These are phyloP conservation scores for Backusella macrospora DNA, from an alignment of 192 early-diverging fungal genomes.

Conservation along the genomic window DNA sequence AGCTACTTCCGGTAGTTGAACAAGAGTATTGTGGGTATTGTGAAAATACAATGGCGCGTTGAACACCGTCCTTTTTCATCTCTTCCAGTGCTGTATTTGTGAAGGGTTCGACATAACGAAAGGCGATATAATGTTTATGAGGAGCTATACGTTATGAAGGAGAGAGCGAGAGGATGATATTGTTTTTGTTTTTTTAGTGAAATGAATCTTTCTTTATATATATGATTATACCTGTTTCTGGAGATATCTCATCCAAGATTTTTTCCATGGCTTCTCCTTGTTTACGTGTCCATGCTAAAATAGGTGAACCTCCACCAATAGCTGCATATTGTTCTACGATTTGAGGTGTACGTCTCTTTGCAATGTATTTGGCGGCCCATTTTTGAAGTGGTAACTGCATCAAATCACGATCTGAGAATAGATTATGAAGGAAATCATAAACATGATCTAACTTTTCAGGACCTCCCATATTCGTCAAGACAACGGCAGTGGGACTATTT, in stretches of 20 bases:
- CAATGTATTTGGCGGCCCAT: constrained; percentile 71
- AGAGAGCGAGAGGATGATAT: not conserved
- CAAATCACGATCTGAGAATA: constrained; percentile 92
- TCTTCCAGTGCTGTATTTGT: constrained; percentile 71
- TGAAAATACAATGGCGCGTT: constrained; percentile 86
- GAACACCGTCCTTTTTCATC: constrained; percentile 83
- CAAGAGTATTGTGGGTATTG: constrained; percentile 98
- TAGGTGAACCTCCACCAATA: constrained; percentile 96
- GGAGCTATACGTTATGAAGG: constrained; percentile 57
- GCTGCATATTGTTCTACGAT: constrained; percentile 88
- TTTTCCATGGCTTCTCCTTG: constrained; percentile 83
- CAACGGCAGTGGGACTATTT: constrained; percentile 70
- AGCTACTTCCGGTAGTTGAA: constrained; percentile 88
- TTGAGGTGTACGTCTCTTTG: constrained; percentile 79
- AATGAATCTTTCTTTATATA: too few relatives aligned
- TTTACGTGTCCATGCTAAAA: constrained; percentile 84
- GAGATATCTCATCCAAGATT: constrained; percentile 71
- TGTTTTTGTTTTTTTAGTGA: not conserved
- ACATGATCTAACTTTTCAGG: constrained; percentile 79
- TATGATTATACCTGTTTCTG: constrained; percentile 64
- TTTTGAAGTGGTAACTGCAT: constrained; percentile 88
- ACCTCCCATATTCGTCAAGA: constrained; percentile 95
- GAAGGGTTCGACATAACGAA: constrained; percentile 86
- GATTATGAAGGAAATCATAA: constrained; percentile 74
- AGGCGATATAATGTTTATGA: constrained; percentile 90